These are phyloP conservation scores for Podaxis carcinomalis DNA, from an alignment of 768 basidiomycete genomes.

Conservation along the genomic window DNA sequence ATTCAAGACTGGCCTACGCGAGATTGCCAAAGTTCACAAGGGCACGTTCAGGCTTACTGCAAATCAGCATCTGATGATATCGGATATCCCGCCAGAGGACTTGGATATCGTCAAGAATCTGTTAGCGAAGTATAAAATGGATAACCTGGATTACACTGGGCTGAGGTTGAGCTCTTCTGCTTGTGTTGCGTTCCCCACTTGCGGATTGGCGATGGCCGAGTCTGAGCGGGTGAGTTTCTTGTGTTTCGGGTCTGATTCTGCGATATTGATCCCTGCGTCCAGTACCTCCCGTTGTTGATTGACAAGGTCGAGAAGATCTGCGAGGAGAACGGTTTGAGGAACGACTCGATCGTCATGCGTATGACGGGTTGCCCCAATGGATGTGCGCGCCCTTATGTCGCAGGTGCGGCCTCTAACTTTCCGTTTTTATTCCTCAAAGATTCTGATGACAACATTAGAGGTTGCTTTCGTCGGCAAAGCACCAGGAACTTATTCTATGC, in stretches of 20 bases:
- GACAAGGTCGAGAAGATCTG: slow-evolving; percentile 94
- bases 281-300: slow-evolving; percentile 90
- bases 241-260: background rate
- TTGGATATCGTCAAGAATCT: slow-evolving; percentile 74
- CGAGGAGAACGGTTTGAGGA: slow-evolving; percentile 88
- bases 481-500: slow-evolving; percentile 87
- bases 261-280: slow-evolving; percentile 1
- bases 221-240: slow-evolving; percentile 43
- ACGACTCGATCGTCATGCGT: slow-evolving; percentile 96
- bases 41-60: slow-evolving; percentile 91
- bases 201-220: slow-evolving; percentile 55
- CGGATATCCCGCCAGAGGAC: slow-evolving; percentile 75
- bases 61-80: slow-evolving; percentile 90
- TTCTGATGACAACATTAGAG: slow-evolving; percentile 43
- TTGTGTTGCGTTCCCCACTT: slow-evolving; percentile 97
- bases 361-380: slow-evolving; percentile 98
- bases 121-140: slow-evolving; percentile 82
- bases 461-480: slow-evolving; percentile 97
- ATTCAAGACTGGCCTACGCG: slow-evolving; percentile 89
- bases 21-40: slow-evolving; percentile 93
- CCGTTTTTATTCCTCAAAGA: background rate
- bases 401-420: slow-evolving; percentile 43
- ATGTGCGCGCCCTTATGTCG: slow-evolving; percentile 90
- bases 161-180: slow-evolving; percentile 88
- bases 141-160: slow-evolving; percentile 76